Conservation (phyloP, 306 rosid species). For the Trifolium repens region DNA sequence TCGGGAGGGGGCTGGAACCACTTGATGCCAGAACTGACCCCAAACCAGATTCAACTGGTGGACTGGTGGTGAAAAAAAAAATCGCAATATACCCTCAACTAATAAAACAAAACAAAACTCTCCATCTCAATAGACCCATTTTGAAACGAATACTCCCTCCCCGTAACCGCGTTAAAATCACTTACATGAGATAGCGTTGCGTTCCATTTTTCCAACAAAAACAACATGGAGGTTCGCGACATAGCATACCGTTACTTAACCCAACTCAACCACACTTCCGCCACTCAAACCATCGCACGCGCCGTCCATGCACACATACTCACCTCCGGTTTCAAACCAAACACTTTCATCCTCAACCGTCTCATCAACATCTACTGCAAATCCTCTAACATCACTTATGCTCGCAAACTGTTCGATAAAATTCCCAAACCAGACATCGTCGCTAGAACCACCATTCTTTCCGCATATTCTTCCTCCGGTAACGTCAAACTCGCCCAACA, state of each 20-base stretch:
- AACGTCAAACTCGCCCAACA: constrained; percentile 47
- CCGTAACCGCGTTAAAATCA: too few relatives aligned
- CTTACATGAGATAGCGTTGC: too few relatives aligned
- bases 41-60: too few relatives aligned
- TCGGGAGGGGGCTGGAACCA: too few relatives aligned
- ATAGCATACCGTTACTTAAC: constrained; percentile 55
- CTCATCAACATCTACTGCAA: constrained; percentile 56
- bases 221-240: constrained; percentile 43
- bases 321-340: constrained; percentile 61
- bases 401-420: constrained; percentile 59
- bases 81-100: too few relatives aligned
- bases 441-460: constrained; percentile 50
- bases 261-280: constrained; percentile 41
- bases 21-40: too few relatives aligned
- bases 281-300: constrained; percentile 48
- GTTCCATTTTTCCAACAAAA: not conserved
- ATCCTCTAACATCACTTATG: constrained; percentile 56
- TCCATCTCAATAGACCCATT: too few relatives aligned
- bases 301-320: constrained; percentile 60
- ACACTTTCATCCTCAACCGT: constrained; percentile 62
- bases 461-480: constrained; percentile 50
- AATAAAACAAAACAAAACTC: too few relatives aligned
- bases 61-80: too few relatives aligned
- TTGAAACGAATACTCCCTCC: too few relatives aligned
- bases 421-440: constrained; percentile 52